These are phyloP conservation scores for Juglanconis oblonga DNA, from an alignment of 2,329 filamentous ascomycete species.

Conservation along the genomic window DNA sequence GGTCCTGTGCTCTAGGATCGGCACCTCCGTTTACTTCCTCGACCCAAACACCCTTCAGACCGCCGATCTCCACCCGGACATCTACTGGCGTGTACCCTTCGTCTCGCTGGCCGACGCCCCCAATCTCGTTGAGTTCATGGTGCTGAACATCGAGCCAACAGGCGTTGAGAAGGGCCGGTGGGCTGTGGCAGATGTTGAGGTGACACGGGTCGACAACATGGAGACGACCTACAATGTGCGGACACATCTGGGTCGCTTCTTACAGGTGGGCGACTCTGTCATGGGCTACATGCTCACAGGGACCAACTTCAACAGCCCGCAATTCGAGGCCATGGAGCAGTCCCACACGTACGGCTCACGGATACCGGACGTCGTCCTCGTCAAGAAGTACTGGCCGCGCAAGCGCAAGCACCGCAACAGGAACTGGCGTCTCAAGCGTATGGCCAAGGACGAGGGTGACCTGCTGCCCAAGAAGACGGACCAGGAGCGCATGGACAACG, in stretches of 20 bases:
- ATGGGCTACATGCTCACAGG: conserved; percentile 92
- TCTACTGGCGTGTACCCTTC: conserved; percentile 93
- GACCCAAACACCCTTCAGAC: conserved; percentile 91
- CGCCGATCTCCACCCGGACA: conserved; percentile 74
- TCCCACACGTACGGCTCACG: conserved; percentile 72
- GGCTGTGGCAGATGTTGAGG: conserved; percentile 80
- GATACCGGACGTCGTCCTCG: conserved; percentile 88
- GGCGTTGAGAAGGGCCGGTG: conserved; percentile 76
- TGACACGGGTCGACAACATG: conserved; percentile 82
- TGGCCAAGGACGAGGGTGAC: conserved; percentile 86
- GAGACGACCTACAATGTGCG: conserved; percentile 85
- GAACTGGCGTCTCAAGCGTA: conserved; percentile 93
- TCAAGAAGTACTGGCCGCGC: conserved; percentile 94
- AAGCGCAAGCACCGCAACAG: conserved; percentile 79
- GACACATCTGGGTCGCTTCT: conserved; percentile 81
- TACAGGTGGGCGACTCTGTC: conserved; percentile 86
- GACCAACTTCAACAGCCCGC: conserved; percentile 86
- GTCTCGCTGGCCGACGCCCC: conserved; percentile 76
- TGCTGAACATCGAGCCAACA: conserved; percentile 88
- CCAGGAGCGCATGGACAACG: conserved; percentile 81
- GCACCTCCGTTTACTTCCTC: conserved; percentile 84
- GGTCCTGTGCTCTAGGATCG: conserved; percentile 80
- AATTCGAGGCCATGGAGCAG: conserved; percentile 79
- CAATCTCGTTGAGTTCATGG: conserved; percentile 85
- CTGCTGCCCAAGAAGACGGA: conserved; percentile 83